A percentile compares a stretch with the other conserved stretches of the same genome.
Conservation (phyloP, 805 yeast genomes). For the Metschnikowia peoriensis region DNA sequence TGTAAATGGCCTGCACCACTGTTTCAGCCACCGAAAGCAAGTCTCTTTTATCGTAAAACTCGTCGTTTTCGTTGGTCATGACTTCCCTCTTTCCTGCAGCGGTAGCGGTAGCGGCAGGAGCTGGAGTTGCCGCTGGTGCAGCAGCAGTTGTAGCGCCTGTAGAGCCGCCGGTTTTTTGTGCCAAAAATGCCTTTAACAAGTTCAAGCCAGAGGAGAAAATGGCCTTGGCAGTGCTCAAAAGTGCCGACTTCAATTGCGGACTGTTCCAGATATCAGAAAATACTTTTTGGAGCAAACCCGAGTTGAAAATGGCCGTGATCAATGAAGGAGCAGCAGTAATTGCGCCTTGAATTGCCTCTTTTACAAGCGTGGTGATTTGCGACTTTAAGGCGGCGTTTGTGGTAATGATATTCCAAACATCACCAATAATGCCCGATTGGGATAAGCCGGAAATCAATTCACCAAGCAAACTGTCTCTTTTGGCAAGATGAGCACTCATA, state of each 20-base stretch:
- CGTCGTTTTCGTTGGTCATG: constrained; percentile 16
- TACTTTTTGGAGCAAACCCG: constrained; percentile 37
- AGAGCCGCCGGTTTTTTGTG: constrained; percentile 12
- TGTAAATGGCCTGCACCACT: constrained; percentile 29
- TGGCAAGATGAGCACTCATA: constrained; percentile 27
- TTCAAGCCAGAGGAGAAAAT: constrained; percentile 32
- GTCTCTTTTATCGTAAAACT: constrained; percentile 39
- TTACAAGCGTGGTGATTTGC: constrained; percentile 26
- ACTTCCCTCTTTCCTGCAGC: constrained; percentile 19
- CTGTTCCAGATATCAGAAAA: constrained; percentile 33
- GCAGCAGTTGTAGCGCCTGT: constrained; percentile 18
- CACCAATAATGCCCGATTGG: constrained; percentile 38
- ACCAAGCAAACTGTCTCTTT: constrained; percentile 35
- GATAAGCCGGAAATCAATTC: constrained; percentile 37
- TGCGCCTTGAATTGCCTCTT: constrained; percentile 33
- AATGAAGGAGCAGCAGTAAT: constrained; percentile 41
- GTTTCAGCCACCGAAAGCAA: constrained; percentile 25
- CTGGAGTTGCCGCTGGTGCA: constrained; percentile 17
- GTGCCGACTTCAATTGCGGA: constrained; percentile 31
- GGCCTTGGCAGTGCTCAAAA: constrained; percentile 33
- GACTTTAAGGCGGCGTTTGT: constrained; percentile 28
- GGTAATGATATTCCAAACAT: constrained; percentile 36
- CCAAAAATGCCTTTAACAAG: constrained; percentile 24
- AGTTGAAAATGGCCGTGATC: constrained; percentile 39
- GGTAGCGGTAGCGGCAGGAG: constrained; percentile 17